Evolutionary conservation across 106 monocot genomes (phyloP), one percentile per base, ranked within the genome.

Genomic region (Dioscorea dumetorum): DNA sequence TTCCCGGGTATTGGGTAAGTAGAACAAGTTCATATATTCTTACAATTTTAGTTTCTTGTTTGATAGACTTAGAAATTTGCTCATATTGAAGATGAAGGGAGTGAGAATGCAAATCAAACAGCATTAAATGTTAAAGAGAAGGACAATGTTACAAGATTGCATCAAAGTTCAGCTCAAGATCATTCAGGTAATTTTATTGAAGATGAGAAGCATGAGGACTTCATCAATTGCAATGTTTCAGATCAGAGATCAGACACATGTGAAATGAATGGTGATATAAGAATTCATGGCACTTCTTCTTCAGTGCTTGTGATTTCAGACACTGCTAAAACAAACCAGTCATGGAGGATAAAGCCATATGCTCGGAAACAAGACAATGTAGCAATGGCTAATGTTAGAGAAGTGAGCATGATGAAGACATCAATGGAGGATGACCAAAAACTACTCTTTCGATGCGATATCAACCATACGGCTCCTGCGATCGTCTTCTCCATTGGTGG

Each of bases 401-500:
- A 68, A 22, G 61, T 84, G 22, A 22, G 63, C 10, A 16, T 84
- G n/a, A n/a, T n/a, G 41, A 75, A 76, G 50, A 35, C 57, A 10
- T 28, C 57, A 4, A n/a, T n/a, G n/a, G 6, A 60, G 0, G 19
- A 31, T 18, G 8, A 60, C 11, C 16, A 58, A 17, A 57, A 62
- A 24, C 18, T 16, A 18, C 48, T n/a, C n/a, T n/a, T 20, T 8
- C 58, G 17, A 2, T 74, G 82, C 35, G 8, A 22, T 8, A 48
- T 73, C 22, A 71, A 58, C 14, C 76, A 84, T 69, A 50, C 14
- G n/a, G 67, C 82, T 24, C 81, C 84, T 0, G 84, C 82, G 4
- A 54, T 84, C 28, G 67, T 88, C 21, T 88, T 84, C 70, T 76
- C 79, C 0, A 68, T 70, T 5, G 67, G 74, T 8, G 84, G 84